Evolutionary conservation across 495 filamentous ascomycete species (phyloP).

Genomic region (Penicillium goetzii): DNA sequence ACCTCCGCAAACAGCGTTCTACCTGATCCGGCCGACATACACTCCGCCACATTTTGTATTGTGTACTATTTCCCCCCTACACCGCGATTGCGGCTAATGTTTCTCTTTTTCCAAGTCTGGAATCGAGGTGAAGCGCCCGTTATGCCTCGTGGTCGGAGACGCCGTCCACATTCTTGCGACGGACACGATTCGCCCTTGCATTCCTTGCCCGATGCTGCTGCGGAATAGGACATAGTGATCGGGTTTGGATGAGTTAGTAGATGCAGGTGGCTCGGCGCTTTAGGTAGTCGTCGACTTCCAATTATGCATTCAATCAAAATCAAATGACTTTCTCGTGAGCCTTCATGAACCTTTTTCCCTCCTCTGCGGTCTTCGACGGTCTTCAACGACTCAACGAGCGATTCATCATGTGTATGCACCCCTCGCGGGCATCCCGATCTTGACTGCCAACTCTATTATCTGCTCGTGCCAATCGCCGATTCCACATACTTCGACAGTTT

Average conservation of each 20-base stretch:
- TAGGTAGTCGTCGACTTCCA: slow-evolving; percentile 12
- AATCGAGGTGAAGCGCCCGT: slow-evolving; percentile 1
- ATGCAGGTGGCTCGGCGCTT: neutral
- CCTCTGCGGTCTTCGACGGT: neutral
- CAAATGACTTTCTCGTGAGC: neutral
- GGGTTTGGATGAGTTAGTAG: slow-evolving; percentile 4
- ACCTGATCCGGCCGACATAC: slow-evolving; percentile 17
- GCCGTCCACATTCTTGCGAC: slow-evolving; percentile 29
- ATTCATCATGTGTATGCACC: slow-evolving; percentile 16
- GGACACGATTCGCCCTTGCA: slow-evolving; percentile 30
- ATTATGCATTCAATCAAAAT: slow-evolving; percentile 11
- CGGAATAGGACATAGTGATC: slow-evolving; percentile 12
- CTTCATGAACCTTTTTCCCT: neutral
- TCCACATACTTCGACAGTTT: slow-evolving; percentile 11
- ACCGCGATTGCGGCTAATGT: slow-evolving; percentile 12
- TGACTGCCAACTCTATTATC: slow-evolving; percentile 2
- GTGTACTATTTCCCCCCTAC: neutral
- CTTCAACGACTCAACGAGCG: neutral
- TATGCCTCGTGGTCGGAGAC: slow-evolving; percentile 28
- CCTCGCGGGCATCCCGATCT: slow-evolving; percentile 7
- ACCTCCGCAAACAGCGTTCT: slow-evolving; percentile 18
- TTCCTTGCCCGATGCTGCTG: slow-evolving; percentile 24
- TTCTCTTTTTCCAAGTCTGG: slow-evolving; percentile 9
- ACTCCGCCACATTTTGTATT: neutral
- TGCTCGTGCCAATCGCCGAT: neutral